Base-by-base conservation (phyloP, 164 flowering plant species). In the Paratinospora sagittata region DNA sequence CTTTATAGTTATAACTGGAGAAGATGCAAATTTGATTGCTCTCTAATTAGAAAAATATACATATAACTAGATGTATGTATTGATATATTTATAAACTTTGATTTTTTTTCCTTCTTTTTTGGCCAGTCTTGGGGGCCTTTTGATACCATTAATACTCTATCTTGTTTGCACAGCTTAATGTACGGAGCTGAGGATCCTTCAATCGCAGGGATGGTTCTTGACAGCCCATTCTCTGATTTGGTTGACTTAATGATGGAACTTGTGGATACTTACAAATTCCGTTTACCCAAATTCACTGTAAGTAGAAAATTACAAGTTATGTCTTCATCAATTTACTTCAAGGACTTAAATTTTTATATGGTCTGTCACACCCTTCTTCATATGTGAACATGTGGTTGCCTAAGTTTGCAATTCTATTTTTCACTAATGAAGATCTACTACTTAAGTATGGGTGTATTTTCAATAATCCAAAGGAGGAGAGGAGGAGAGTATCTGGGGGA, bases 151-250 rank as follows among this genome's bases (percentile, higher is more conserved):
- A 67, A 66, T 12, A 2, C 62, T n/a, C 2, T 52, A n/a, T 47
- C 30, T 64, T 26, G 68, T 71, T 47, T 30, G 74, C 24, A 67
- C 90, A 95, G 99, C 84, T 85, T 95, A 68, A 79, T 95, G 89
- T 95, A 95, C 84, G 99, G 98, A 73, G 98, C 95, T 73, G 99
- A 91, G 82, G 99, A 95, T 81, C 99, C 97, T 52, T 91, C 98
- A 64, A 89, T 95, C 27, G 99, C 99, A 43, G 99, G 98, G 76
- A 91, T 95, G 98, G 98, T 95, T 76, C 89, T 95, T 72, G 99
- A 95, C 84, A 95, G 99, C 71, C 97, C 99, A 16, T 95, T 95
- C 78, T 92, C 97, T 69, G 91, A 90, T 81, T 84, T 95, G 83
- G 92, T 92, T 72, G 91, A 92, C 74, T 82, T 95, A 82, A 95